Evolutionary conservation across 768 basidiomycete species (phyloP).

Genomic region (Kwoniella botswanensis): DNA sequence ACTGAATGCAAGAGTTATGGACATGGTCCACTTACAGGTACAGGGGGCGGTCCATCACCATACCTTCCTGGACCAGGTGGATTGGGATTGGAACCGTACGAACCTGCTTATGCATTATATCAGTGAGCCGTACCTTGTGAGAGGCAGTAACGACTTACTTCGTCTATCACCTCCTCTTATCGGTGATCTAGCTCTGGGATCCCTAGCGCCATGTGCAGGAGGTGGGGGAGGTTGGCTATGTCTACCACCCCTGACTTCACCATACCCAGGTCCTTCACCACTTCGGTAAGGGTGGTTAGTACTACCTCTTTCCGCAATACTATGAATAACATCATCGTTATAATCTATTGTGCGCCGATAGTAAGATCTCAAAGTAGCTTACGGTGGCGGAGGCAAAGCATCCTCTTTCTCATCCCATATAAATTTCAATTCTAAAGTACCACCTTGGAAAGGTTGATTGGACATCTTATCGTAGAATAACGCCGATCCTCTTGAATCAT

Average conservation of each 20-base stretch:
- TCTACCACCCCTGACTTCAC: constrained; percentile 28
- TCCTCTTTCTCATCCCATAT: constrained; percentile 78
- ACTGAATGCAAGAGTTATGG: background rate
- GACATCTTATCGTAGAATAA: constrained; percentile 80
- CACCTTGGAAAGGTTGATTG: constrained; percentile 78
- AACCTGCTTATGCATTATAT: background rate
- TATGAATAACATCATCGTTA: too few relatives aligned
- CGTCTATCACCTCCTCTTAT: constrained; percentile 10
- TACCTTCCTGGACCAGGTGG: constrained; percentile 25
- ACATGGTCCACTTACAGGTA: constrained; percentile 21
- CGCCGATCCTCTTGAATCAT: constrained; percentile 76
- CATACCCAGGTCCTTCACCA: constrained; percentile 38
- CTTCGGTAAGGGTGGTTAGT: background rate
- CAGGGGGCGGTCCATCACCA: constrained; percentile 24
- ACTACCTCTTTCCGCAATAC: too few relatives aligned
- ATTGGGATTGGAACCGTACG: constrained; percentile 15
- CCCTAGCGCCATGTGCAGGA: background rate
- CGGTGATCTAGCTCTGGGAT: constrained; percentile 21
- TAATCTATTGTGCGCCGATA: too few relatives aligned
- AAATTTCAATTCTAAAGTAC: constrained; percentile 83
- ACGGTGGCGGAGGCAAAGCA: constrained; percentile 62
- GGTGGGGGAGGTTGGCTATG: background rate
- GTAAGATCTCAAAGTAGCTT: constrained; percentile 38
- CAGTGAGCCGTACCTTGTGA: background rate
- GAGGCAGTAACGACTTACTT: constrained; percentile 11